phyloP scores from a whole-genome alignment of 2,329 filamentous ascomycete genomes.

The Aspergillus jensenii region DNA sequence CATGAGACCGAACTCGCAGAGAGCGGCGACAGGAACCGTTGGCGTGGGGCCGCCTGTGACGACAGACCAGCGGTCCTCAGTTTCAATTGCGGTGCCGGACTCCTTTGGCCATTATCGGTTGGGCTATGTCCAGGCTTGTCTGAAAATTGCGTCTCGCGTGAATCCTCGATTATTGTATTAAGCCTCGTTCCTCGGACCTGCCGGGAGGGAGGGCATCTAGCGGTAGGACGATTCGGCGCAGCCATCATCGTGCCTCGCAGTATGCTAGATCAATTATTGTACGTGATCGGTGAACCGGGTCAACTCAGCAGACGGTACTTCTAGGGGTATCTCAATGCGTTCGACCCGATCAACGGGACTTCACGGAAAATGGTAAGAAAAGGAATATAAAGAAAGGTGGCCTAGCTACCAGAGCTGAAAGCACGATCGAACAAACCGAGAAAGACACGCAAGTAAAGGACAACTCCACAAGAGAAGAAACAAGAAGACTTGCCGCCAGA shows the following conservation, averaged over 20 bases:
- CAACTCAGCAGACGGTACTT: conserved; percentile 14
- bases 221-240: conserved; percentile 49
- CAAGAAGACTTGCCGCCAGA: conserved; percentile 21
- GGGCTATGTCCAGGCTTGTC: conserved; percentile 16
- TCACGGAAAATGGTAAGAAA: neutral
- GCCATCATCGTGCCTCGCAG: conserved; percentile 40
- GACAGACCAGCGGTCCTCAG: conserved; percentile 33
- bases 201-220: conserved; percentile 55
- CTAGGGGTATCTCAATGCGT: conserved; percentile 30
- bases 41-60: conserved; percentile 20
- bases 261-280: conserved; percentile 28
- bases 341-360: conserved; percentile 35
- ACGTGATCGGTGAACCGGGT: conserved; percentile 17
- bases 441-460: conserved; percentile 27
- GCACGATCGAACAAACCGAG: conserved; percentile 23
- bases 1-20: conserved; percentile 34
- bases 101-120: neutral
- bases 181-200: conserved; percentile 58
- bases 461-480: conserved; percentile 20
- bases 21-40: conserved; percentile 32
- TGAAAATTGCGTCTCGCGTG: conserved; percentile 30
- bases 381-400: conserved; percentile 23
- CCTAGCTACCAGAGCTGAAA: conserved; percentile 37
- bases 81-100: conserved; percentile 31
- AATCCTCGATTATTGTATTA: conserved; percentile 66